Evolutionary conservation across 108 stramenopile species (phyloP).

Genomic region (Conticribra weissflogii): DNA sequence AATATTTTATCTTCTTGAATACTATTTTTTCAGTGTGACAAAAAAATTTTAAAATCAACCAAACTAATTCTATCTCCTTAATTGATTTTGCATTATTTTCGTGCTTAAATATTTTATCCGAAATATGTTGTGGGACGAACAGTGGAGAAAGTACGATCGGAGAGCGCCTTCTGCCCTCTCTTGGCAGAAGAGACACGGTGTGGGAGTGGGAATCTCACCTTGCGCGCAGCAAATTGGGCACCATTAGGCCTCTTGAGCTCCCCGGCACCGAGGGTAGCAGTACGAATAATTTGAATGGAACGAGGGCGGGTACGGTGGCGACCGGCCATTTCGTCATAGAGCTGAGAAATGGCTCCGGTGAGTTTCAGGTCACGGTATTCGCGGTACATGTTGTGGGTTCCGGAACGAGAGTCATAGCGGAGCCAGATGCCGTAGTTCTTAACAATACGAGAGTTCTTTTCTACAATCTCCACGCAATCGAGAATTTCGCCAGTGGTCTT

Average conservation of each 20-base stretch:
- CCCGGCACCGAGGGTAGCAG: constrained; percentile 84
- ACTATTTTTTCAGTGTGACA: too few relatives aligned
- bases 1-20: too few relatives aligned
- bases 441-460: constrained; percentile 95
- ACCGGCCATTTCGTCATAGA: constrained; percentile 99
- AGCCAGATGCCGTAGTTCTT: constrained; percentile 99
- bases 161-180: constrained; percentile 89
- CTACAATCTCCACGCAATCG: constrained; percentile 94
- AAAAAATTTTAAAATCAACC: too few relatives aligned
- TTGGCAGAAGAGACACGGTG: constrained; percentile 95
- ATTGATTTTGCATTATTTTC: not conserved
- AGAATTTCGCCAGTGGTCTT: constrained; percentile 99
- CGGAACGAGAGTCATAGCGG: constrained; percentile 97
- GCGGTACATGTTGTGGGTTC: constrained; percentile 99
- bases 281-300: constrained; percentile 99
- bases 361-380: constrained; percentile 98
- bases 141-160: constrained; percentile 72
- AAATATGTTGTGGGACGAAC: constrained; percentile 86
- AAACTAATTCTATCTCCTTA: too few relatives aligned
- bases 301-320: constrained; percentile 98
- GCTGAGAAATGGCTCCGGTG: constrained; percentile 96
- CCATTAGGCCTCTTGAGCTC: constrained; percentile 93
- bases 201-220: constrained; percentile 97
- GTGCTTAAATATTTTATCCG: constrained; percentile 49
- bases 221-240: constrained; percentile 88